Evolutionary conservation across 192 early-diverging fungal genomes (phyloP).

Genomic region (Coemansia sp.): DNA sequence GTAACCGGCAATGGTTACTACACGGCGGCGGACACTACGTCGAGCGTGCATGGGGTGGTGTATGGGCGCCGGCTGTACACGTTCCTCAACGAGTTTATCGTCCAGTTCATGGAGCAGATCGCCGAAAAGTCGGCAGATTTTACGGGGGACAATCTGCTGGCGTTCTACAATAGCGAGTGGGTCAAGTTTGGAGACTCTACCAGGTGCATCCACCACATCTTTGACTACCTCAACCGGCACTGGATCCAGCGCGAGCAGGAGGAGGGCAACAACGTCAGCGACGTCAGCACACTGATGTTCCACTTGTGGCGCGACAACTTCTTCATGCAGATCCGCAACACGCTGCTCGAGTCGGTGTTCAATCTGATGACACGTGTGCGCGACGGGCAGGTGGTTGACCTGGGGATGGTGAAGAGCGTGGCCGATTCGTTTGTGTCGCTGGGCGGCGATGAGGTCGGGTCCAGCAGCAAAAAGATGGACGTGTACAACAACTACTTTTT

Average conservation of each 20-base stretch:
- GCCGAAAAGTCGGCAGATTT: constrained; percentile 58
- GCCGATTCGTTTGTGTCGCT: constrained; percentile 87
- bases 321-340: constrained; percentile 46
- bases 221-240: constrained; percentile 92
- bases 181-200: constrained; percentile 82
- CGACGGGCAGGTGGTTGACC: constrained; percentile 88
- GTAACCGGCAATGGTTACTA: constrained; percentile 24
- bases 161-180: constrained; percentile 90
- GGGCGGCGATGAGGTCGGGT: constrained; percentile 69
- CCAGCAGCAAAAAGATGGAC: constrained; percentile 75
- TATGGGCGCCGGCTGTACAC: constrained; percentile 67
- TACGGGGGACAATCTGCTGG: constrained; percentile 78
- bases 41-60: constrained; percentile 31
- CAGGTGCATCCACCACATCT: constrained; percentile 83
- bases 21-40: constrained; percentile 48
- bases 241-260: constrained; percentile 97
- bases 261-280: constrained; percentile 83
- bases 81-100: constrained; percentile 57
- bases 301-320: constrained; percentile 75
- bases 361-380: constrained; percentile 72
- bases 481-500: constrained; percentile 90
- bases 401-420: constrained; percentile 79
- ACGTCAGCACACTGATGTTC: constrained; percentile 86
- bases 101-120: constrained; percentile 53
- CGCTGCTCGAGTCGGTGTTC: constrained; percentile 53